Percentiles rank a stretch among this genome's conserved stretches.
Conservation (phyloP, 768 basidiomycete genomes). For the Lactifluus volemus region DNA sequence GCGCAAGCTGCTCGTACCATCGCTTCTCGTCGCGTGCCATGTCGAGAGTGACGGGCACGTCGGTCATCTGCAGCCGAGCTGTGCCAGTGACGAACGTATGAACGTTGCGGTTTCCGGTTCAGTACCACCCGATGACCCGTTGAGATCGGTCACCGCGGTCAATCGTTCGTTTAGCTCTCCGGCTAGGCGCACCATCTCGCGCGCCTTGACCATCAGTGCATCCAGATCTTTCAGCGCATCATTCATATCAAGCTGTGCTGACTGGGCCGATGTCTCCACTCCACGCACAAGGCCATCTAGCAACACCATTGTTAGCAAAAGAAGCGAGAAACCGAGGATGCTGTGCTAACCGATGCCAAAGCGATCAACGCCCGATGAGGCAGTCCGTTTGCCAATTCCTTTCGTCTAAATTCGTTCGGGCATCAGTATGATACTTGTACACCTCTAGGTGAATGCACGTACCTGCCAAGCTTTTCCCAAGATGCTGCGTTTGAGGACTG, state of each 20-base stretch:
- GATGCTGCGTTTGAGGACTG: slow-evolving; percentile 60
- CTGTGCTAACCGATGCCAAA: slow-evolving; percentile 44
- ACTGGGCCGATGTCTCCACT: slow-evolving; percentile 60
- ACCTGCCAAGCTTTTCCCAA: slow-evolving; percentile 73
- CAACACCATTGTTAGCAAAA: not conserved
- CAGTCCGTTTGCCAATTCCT: not conserved
- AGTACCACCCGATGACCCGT: slow-evolving; percentile 24
- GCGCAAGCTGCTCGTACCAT: slow-evolving; percentile 75
- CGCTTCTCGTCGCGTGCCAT: slow-evolving; percentile 76
- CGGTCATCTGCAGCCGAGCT: slow-evolving; percentile 75
- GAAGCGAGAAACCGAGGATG: not conserved
- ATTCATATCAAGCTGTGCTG: slow-evolving; percentile 54
- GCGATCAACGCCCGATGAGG: slow-evolving; percentile 21
- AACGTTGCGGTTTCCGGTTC: slow-evolving; percentile 82
- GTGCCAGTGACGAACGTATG: slow-evolving; percentile 81
- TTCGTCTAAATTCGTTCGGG: slow-evolving; percentile 6
- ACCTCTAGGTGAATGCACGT: slow-evolving; percentile 7
- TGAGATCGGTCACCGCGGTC: slow-evolving; percentile 29
- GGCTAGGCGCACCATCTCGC: slow-evolving; percentile 87
- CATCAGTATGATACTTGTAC: not conserved
- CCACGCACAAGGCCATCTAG: slow-evolving; percentile 75
- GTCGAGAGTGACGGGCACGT: slow-evolving; percentile 78
- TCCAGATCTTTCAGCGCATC: slow-evolving; percentile 84
- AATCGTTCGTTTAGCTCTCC: slow-evolving; percentile 81
- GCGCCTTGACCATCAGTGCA: slow-evolving; percentile 82